Evolutionary conservation across 176 grass and related monocot species (phyloP), one percentile per base, ranked within the genome.

Genomic region (Hordeum marinum): DNA sequence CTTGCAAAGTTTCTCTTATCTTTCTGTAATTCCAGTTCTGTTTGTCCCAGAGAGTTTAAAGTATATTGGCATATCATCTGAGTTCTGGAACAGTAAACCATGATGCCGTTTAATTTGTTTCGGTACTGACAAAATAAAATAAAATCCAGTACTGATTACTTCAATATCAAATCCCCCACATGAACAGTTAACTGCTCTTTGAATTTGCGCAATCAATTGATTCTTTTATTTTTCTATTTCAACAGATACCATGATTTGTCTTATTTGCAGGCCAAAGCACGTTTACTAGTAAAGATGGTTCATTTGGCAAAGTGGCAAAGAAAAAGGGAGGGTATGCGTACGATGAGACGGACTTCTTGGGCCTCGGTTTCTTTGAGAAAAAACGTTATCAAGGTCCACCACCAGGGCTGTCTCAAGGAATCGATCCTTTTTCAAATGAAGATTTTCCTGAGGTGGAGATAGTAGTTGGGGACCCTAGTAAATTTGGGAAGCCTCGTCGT

Each of bases 401-500:
- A 58, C 82, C 82, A 72, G 86, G 86, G 18, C 68, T 91, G 23
- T 73, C 82, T 82, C 82, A 78, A 59, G 24, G 48, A 8, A 7
- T 82, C 46, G 82, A 88, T 35, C 65, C 86, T 82, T 79, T 79
- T 72, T 39, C 42, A 57, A 50, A 74, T 74, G 66, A 86, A 0
- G 73, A 86, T 82, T 86, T 90, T 65, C 88, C 88, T 57, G 79
- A 74, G 75, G 88, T 86, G 74, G 88, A 90, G 80, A 90, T 90
- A 83, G 86, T 90, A 72, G 15, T 90, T 79, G 84, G 88, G 14
- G 84, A 90, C 37, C 73, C 57, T 66, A 86, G 84, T 75, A 90
- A 60, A 90, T 86, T 90, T 65, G 74, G 41, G 9, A 90, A 83
- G 57, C 41, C 72, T 6, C 64, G 2, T 63, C 63, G 55, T 69